Evolutionary conservation across 495 filamentous ascomycete genomes (phyloP).

Genomic region (Aspergillus biplanus): DNA sequence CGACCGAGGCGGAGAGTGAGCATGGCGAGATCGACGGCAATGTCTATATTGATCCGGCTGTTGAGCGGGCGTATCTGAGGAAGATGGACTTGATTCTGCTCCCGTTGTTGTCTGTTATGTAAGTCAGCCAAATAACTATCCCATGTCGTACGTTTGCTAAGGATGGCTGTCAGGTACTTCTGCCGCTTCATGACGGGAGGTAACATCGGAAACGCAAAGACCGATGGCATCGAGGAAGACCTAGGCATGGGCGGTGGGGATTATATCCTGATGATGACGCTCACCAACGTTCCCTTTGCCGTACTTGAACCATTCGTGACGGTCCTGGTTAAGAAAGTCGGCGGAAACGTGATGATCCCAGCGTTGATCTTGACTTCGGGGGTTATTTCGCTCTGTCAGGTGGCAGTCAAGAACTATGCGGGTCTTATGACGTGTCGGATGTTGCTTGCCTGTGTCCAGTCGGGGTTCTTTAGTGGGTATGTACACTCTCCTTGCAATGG

Average conservation of each 20-base stretch:
- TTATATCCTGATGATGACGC: conserved; percentile 63
- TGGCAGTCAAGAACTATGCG: conserved; percentile 17
- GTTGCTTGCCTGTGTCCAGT: conserved; percentile 17
- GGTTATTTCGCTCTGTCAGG: conserved; percentile 15
- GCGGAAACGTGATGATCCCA: conserved; percentile 39
- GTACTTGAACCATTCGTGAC: conserved; percentile 58
- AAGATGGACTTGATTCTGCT: conserved; percentile 17
- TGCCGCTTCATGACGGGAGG: conserved; percentile 59
- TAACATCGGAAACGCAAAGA: conserved; percentile 66
- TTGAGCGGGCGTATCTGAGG: conserved; percentile 7
- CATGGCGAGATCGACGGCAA: not conserved
- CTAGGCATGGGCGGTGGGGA: conserved; percentile 55
- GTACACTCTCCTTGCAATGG: no score
- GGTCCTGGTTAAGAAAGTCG: conserved; percentile 61
- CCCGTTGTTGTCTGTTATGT: not conserved
- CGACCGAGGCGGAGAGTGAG: not conserved
- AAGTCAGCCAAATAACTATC: no score
- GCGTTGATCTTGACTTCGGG: conserved; percentile 17
- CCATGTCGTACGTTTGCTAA: no score
- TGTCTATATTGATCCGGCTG: conserved; percentile 9
- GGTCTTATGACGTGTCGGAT: conserved; percentile 29
- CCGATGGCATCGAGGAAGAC: conserved; percentile 50
- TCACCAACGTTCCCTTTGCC: conserved; percentile 72
- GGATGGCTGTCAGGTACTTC: conserved; percentile 52
- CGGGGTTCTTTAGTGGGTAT: conserved; percentile 20